A percentile compares a stretch with the other conserved stretches of the same genome.
Conservation (phyloP, 2,329 filamentous ascomycete genomes). For the Penicillium sp. region DNA sequence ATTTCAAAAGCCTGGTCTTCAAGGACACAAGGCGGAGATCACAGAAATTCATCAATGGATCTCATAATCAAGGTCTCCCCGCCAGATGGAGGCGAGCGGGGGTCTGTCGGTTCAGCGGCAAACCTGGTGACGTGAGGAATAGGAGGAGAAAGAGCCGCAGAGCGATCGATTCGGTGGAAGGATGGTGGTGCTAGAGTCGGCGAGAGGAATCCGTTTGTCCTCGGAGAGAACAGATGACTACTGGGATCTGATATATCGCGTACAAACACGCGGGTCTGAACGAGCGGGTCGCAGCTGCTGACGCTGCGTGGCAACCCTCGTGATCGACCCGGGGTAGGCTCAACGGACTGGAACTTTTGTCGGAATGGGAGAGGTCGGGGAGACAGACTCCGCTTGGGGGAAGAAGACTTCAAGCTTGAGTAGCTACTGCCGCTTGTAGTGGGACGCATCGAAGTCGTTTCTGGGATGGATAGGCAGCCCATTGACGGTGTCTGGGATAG, state of each 20-base stretch:
- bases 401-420: constrained; percentile 25
- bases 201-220: constrained; percentile 45
- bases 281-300: constrained; percentile 29
- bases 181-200: constrained; percentile 39
- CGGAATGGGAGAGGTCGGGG: constrained; percentile 41
- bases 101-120: constrained; percentile 33
- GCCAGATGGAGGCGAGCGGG: constrained; percentile 42
- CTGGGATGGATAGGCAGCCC: constrained; percentile 28
- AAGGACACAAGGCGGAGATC: constrained; percentile 21
- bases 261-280: constrained; percentile 40
- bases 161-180: constrained; percentile 35
- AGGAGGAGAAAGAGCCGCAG: constrained; percentile 13
- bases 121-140: constrained; percentile 17
- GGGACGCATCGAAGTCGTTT: constrained; percentile 25
- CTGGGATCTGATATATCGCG: constrained; percentile 38
- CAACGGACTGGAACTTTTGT: constrained; percentile 35
- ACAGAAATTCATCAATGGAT: constrained; percentile 48
- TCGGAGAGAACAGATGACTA: constrained; percentile 46
- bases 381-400: constrained; percentile 35
- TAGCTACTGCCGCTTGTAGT: constrained; percentile 27
- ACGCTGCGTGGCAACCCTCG: constrained; percentile 23
- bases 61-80: constrained; percentile 44
- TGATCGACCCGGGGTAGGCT: constrained; percentile 18
- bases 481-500: constrained; percentile 27
- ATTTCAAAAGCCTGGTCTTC: constrained; percentile 21